A percentile compares a stretch with the other conserved stretches of the same genome.
phyloP scores from a whole-genome alignment of 225 moss, liverwort and hornwort genomes.

The Neckera pumila region DNA sequence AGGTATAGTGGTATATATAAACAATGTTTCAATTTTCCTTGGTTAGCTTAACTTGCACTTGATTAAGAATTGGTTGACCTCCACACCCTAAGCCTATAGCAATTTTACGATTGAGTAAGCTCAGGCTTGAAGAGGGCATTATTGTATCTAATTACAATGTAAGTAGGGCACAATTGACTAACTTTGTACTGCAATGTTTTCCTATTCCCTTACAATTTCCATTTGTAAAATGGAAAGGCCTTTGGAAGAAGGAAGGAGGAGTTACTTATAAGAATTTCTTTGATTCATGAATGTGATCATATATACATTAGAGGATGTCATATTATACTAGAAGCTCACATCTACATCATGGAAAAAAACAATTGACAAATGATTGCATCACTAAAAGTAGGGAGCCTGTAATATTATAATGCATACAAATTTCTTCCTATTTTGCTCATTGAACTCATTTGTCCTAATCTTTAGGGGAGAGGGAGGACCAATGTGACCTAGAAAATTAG shows the following conservation, averaged over 20 bases:
- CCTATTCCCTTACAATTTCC: not conserved
- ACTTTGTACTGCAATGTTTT: not conserved
- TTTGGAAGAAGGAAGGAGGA: accelerated
- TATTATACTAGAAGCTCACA: not conserved
- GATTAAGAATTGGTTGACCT: accelerated
- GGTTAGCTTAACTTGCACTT: not conserved
- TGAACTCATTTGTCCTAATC: too few relatives aligned
- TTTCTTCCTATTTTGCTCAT: not conserved
- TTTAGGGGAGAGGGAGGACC: too few relatives aligned
- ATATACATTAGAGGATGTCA: accelerated
- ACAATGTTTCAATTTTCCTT: not conserved
- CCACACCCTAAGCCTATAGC: accelerated
- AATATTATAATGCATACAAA: not conserved
- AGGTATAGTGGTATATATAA: too few relatives aligned
- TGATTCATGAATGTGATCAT: too few relatives aligned
- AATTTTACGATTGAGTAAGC: not conserved
- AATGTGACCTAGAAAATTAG: too few relatives aligned
- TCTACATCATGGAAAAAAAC: not conserved
- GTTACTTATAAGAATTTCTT: not conserved
- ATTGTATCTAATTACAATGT: not conserved
- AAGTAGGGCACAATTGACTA: accelerated
- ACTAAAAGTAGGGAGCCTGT: not conserved
- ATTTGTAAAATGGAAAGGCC: not conserved
- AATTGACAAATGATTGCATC: not conserved
- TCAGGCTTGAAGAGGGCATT: accelerated